Conservation (phyloP, 23 red algal genomes). For the Rhodosorus marinus region DNA sequence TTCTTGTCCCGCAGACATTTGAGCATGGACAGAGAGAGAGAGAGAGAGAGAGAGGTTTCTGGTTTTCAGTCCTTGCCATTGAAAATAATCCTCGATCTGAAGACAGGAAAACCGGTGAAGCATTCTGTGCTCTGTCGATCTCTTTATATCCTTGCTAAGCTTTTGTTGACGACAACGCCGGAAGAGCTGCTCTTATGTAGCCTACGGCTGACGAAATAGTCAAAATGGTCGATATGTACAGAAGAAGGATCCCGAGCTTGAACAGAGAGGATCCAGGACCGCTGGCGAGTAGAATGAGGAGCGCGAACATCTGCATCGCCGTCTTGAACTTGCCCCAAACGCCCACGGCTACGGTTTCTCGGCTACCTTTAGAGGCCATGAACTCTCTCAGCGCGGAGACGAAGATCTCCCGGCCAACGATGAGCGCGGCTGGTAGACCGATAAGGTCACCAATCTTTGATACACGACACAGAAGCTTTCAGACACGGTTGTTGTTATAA, state of each 20-base stretch:
- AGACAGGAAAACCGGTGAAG: too few species aligned
- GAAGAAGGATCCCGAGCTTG: neutral
- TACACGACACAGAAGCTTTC: too few species aligned
- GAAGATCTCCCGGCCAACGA: conserved; percentile 58
- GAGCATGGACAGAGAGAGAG: too few species aligned
- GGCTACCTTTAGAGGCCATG: conserved; percentile 38
- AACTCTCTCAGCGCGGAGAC: conserved; percentile 79
- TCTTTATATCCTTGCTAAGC: too few species aligned
- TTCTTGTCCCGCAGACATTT: too few species aligned
- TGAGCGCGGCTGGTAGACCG: conserved; percentile 9
- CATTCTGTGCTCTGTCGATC: too few species aligned
- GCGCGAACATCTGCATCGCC: conserved; percentile 54
- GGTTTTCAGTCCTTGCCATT: too few species aligned
- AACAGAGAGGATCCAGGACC: neutral
- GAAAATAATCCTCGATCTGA: too few species aligned
- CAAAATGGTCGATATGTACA: neutral
- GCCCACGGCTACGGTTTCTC: conserved; percentile 34
- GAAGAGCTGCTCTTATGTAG: neutral
- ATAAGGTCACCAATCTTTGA: conserved; percentile 1
- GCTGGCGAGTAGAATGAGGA: conserved; percentile 22
- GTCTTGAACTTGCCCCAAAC: conserved; percentile 77
- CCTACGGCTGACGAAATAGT: neutral
- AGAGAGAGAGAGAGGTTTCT: too few species aligned
- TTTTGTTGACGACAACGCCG: too few species aligned
- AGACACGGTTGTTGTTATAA: too few species aligned